These are phyloP conservation scores for Cryptosporidium sp. DNA, from an alignment of 169 alveolate genomes.

Conservation along the genomic window DNA sequence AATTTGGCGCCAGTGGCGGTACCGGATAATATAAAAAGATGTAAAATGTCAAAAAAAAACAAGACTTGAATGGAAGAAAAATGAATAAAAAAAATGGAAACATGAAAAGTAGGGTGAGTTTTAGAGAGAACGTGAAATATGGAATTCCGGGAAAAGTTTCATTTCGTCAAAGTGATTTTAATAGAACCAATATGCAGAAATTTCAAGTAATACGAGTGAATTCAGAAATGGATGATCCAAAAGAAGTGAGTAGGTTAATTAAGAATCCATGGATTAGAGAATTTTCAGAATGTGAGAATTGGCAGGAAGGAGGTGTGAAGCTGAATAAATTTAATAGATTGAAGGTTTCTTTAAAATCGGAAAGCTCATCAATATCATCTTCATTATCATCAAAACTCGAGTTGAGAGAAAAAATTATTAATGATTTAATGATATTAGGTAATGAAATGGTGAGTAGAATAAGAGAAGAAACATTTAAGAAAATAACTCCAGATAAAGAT, in stretches of 20 bases:
- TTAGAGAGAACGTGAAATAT: background rate
- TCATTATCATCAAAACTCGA: background rate
- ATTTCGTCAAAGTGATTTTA: background rate
- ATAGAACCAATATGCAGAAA: background rate
- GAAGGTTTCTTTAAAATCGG: background rate
- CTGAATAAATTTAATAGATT: conserved; percentile 19
- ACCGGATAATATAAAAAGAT: conserved; percentile 10
- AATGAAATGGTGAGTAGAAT: conserved; percentile 7
- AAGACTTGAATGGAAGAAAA: background rate
- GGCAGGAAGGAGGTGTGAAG: conserved; percentile 33
- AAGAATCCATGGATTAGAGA: conserved; percentile 41
- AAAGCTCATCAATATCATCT: background rate
- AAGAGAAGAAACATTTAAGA: conserved; percentile 21
- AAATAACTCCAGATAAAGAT: conserved; percentile 34
- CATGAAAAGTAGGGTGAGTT: background rate
- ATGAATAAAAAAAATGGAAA: background rate
- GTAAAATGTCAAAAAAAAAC: background rate
- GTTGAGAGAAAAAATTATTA: conserved; percentile 1
- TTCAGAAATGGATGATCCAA: background rate
- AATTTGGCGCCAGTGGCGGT: background rate
- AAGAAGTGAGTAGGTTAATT: conserved; percentile 2
- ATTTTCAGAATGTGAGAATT: conserved; percentile 4
- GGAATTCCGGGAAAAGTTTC: background rate
- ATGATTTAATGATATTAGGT: conserved; percentile 24
- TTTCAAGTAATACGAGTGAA: conserved; percentile 13